Conservation (phyloP, 208 protist genomes). For the Crithidia fasciculata region DNA sequence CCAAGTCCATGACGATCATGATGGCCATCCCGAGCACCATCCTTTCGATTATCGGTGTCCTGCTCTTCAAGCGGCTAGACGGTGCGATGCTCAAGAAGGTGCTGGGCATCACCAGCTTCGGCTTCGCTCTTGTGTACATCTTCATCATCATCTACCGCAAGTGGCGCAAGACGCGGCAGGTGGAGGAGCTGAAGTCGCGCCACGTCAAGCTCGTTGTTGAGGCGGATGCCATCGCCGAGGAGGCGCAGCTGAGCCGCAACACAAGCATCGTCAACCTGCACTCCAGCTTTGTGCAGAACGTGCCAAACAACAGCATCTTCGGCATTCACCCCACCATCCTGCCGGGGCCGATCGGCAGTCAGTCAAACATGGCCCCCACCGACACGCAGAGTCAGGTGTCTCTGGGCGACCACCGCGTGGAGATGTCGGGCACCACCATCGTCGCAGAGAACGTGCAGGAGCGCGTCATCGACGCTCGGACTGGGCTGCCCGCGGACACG, state of each 20-base stretch:
- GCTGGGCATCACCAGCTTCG: constrained; percentile 50
- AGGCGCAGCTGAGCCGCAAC: constrained; percentile 44
- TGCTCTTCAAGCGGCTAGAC: constrained; percentile 40
- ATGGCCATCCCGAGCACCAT: constrained; percentile 63
- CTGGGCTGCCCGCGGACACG: constrained; percentile 40
- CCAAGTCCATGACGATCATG: constrained; percentile 52
- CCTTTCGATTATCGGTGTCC: constrained; percentile 50
- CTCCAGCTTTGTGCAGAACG: constrained; percentile 46
- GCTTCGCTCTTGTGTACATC: constrained; percentile 49
- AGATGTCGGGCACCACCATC: constrained; percentile 16
- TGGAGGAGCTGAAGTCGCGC: constrained; percentile 40
- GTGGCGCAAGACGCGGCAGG: constrained; percentile 39
- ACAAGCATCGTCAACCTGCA: constrained; percentile 47
- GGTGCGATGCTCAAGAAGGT: constrained; percentile 34
- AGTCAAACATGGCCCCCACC: constrained; percentile 11
- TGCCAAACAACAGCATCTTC: constrained; percentile 47
- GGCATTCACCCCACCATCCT: constrained; percentile 13
- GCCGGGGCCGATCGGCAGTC: background rate
- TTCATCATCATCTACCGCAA: constrained; percentile 43
- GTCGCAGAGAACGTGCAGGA: constrained; percentile 18
- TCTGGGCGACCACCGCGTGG: background rate
- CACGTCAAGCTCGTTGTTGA: constrained; percentile 46
- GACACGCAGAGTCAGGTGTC: background rate
- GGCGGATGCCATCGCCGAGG: constrained; percentile 47
- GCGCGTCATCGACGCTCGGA: constrained; percentile 27